Evolutionary conservation across 1,284 basidiomycete species (phyloP), one percentile per base, ranked within the genome.

Genomic region (Rhodotorula sp.): DNA sequence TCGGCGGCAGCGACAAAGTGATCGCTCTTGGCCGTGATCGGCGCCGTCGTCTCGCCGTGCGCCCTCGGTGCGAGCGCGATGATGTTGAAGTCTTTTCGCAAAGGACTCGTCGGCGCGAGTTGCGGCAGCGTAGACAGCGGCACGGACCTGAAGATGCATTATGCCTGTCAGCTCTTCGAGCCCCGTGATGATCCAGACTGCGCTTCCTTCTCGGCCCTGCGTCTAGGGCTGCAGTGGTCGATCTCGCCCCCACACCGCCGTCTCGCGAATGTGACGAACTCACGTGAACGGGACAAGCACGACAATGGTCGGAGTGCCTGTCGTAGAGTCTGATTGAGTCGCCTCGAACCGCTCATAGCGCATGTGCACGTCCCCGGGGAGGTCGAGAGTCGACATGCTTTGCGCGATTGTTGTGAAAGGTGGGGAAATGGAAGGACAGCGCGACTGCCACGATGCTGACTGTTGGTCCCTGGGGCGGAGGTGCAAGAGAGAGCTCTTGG

Each of bases 1-100:
- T 70, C 69, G 48, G 69, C 69, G 4, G 69, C 69, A 1, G 55
- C 60, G n/a, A 63, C 65, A 45, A 52, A 63, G 5, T 52, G 47
- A 38, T 70, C 69, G 47, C 67, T 61, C 18, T 50, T 18, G 5
- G 68, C 56, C 28, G 54, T 67, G 23, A 45, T 21, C 12, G 31
- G 49, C 21, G 54, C 31, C 1, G 19, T 59, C 43, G 64, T 67
- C 21, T 62, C 65, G n/a, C 69, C 69, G 26, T 70, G 69, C 14
- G 60, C 55, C 15, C 69, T 60, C 1, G 57, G 61, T 23, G 66
- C 60, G 47, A 70, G n/a, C n/a, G 64, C 66, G 28, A 70, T 18
- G 65, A 70, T 49, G 45, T 70, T 59, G 69, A 62, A 57, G 5
- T 16, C 8, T 6, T 28, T 8, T 19, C 50, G 69, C 18, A 70